These are phyloP conservation scores for Euphorbia celastroides DNA, from an alignment of 441 rosid genomes.

Conservation along the genomic window DNA sequence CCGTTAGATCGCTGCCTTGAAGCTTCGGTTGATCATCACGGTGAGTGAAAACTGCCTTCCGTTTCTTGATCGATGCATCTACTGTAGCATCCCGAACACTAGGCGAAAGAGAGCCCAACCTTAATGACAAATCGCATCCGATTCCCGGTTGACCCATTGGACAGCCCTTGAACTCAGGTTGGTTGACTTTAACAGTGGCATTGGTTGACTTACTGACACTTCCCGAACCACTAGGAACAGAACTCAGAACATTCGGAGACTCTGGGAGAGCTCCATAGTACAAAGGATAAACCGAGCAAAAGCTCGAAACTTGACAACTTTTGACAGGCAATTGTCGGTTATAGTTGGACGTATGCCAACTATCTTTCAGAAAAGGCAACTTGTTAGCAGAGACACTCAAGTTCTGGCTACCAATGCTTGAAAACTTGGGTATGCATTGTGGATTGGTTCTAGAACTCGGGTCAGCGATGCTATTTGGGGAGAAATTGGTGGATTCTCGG, in stretches of 20 bases:
- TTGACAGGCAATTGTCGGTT: slow-evolving; percentile 17
- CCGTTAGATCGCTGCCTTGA: slow-evolving; percentile 21
- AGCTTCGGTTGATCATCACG: slow-evolving; percentile 28
- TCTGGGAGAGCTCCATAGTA: slow-evolving; percentile 33
- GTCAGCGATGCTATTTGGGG: slow-evolving; percentile 19
- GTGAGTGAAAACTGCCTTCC: slow-evolving; percentile 28
- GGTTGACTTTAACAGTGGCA: slow-evolving; percentile 16
- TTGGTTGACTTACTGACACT: slow-evolving; percentile 24
- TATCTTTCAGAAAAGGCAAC: slow-evolving; percentile 23
- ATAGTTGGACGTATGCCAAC: slow-evolving; percentile 6
- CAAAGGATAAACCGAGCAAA: slow-evolving; percentile 53
- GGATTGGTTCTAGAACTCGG: slow-evolving; percentile 24
- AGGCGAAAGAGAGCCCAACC: slow-evolving; percentile 50
- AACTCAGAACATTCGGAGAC: slow-evolving; percentile 19
- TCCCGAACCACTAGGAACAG: slow-evolving; percentile 24
- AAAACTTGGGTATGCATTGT: slow-evolving; percentile 23
- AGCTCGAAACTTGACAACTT: slow-evolving; percentile 20
- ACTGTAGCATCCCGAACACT: slow-evolving; percentile 4
- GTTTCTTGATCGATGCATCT: slow-evolving; percentile 29
- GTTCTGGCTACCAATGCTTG: slow-evolving; percentile 21
- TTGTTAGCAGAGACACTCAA: slow-evolving; percentile 19
- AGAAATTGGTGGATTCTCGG: slow-evolving; percentile 30
- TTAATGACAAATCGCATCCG: slow-evolving; percentile 63
- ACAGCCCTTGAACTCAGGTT: slow-evolving; percentile 17
- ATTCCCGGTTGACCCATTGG: slow-evolving; percentile 22